phyloP scores from a whole-genome alignment of 805 yeast species.

The Candida boleticola region DNA sequence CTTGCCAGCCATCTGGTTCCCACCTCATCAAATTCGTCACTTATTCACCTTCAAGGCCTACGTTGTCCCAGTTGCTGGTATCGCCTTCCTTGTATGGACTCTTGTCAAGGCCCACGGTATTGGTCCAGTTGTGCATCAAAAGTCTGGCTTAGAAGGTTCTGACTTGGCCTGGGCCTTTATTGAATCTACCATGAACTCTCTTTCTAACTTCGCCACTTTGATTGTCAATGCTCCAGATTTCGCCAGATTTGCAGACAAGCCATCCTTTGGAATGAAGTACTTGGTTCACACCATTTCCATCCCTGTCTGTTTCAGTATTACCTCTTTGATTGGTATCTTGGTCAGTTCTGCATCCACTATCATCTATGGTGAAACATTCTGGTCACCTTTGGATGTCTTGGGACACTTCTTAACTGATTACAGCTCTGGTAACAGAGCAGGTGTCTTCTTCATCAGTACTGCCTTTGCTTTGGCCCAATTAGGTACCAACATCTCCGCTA shows the following conservation, averaged over 20 bases:
- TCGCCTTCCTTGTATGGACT: constrained; percentile 83
- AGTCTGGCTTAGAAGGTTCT: constrained; percentile 51
- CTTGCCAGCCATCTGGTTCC: constrained; percentile 76
- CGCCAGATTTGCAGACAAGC: constrained; percentile 68
- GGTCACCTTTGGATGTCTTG: constrained; percentile 84
- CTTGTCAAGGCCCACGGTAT: constrained; percentile 75
- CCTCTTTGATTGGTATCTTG: constrained; percentile 81
- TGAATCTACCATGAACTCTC: constrained; percentile 70
- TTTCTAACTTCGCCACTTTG: constrained; percentile 87
- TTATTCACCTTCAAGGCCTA: constrained; percentile 80
- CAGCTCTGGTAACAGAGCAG: constrained; percentile 40
- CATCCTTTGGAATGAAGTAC: constrained; percentile 38
- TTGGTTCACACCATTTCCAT: constrained; percentile 55
- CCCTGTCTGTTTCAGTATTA: constrained; percentile 75
- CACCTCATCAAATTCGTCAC: constrained; percentile 80
- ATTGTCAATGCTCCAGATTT: constrained; percentile 89
- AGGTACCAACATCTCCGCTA: constrained; percentile 75
- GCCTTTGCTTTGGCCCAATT: constrained; percentile 75
- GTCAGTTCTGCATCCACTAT: constrained; percentile 76
- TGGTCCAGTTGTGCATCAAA: constrained; percentile 66
- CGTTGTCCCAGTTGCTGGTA: constrained; percentile 78
- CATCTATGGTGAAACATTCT: constrained; percentile 65
- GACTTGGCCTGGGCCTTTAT: constrained; percentile 83
- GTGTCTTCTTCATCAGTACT: constrained; percentile 55
- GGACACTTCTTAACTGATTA: constrained; percentile 51